phyloP scores from a whole-genome alignment of 2,329 filamentous ascomycete genomes.

The Tothia fuscella region DNA sequence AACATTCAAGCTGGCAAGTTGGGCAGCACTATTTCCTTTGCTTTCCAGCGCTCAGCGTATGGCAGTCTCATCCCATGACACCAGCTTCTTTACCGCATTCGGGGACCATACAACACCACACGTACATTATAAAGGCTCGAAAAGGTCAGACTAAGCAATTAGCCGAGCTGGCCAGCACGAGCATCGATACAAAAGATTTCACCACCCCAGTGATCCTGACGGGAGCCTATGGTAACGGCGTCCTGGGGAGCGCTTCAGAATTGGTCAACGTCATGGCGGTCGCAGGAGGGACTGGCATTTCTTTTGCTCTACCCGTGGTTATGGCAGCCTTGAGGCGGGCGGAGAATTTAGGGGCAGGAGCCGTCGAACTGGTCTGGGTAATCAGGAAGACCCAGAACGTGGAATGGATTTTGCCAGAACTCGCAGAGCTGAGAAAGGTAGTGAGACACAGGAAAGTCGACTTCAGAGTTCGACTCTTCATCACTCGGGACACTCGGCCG shows the following conservation, averaged over 20 bases:
- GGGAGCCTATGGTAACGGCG: conserved; percentile 23
- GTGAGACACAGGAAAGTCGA: not conserved
- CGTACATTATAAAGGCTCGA: conserved; percentile 25
- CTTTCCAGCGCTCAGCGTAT: conserved; percentile 54
- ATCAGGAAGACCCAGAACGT: conserved; percentile 22
- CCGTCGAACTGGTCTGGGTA: conserved; percentile 24
- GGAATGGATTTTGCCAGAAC: conserved; percentile 24
- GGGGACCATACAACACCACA: conserved; percentile 34
- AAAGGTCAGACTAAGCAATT: conserved; percentile 24
- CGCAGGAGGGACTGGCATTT: conserved; percentile 26
- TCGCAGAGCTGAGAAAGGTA: conserved; percentile 13
- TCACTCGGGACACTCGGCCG: conserved; percentile 13
- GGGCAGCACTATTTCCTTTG: conserved; percentile 63
- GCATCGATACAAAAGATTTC: conserved; percentile 15
- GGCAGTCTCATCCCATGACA: conserved; percentile 64
- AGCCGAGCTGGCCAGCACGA: conserved; percentile 18
- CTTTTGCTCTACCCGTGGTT: conserved; percentile 26
- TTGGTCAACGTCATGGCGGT: conserved; percentile 23
- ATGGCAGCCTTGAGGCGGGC: conserved; percentile 20
- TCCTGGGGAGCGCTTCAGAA: conserved; percentile 14
- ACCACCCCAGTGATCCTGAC: conserved; percentile 21
- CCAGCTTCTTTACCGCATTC: conserved; percentile 41
- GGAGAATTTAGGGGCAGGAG: conserved; percentile 13
- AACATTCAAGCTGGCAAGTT: conserved; percentile 48
- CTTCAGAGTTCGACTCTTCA: conserved; percentile 21